Base-by-base conservation (phyloP, 2,329 filamentous ascomycete species). In the Penicillium vulpinum region DNA sequence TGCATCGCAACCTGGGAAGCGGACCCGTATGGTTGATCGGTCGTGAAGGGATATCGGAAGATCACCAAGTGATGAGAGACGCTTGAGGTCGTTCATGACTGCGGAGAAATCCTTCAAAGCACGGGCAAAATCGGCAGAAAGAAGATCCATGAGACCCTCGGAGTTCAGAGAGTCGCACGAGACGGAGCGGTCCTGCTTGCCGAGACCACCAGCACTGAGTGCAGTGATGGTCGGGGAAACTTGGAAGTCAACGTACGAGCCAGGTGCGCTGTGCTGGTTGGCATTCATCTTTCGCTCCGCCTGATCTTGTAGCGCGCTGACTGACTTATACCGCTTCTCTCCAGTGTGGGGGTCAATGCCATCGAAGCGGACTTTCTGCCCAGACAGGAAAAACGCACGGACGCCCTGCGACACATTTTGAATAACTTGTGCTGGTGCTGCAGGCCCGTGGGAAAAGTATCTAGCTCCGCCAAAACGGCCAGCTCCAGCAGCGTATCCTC, bases 391-490 rank as follows among this genome's bases (percentile, higher is more conserved):
- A 76, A 99, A 97, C 13, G 92, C 92, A 52, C 94, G 87, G 69
- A 97, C 88, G 5, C 92, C 94, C 66, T 92, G 88, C 13, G 91
- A 96, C n/a, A 97, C 93, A 75, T 96, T 96, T 74, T 94, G 89
- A 50, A 97, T 85, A 45, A 97, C 91, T 73, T 97, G 91, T 1
- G 92, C 91, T 38, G 91, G 92, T 8, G 88, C 85, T 10, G 90
- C 88, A 1, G 93, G 91, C 0, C 87, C 85, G 76, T 97, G 92
- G 1, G 91, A 95, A 77, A 97, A 97, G 79, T 93, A 93, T 63
- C 93, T 85, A 24, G 87, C 86, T 43, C 88, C 90, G 63, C 89
- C 86, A 57, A 85, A 73, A 45, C 87, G 82, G 31, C 88, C 88
- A 48, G 86, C 85, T 29, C 90, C 90, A 54, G 83, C 77, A 38